These are phyloP conservation scores for Dothiorella sarmentorum DNA, from an alignment of 2,329 filamentous ascomycete species.

Conservation along the genomic window DNA sequence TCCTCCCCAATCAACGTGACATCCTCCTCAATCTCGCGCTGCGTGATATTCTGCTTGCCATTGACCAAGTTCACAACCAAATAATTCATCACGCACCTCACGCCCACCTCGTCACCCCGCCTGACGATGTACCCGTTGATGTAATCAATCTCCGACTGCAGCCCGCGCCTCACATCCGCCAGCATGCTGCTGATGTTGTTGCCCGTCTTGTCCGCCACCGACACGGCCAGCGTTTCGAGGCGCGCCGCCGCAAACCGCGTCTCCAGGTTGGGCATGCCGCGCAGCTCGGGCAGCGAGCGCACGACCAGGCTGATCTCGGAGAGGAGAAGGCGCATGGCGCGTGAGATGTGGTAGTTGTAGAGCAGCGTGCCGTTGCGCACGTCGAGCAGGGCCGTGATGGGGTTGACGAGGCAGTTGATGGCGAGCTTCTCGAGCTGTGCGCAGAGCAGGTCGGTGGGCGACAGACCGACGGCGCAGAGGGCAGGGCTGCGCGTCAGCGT, in stretches of 20 bases:
- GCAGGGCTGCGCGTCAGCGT: conserved; percentile 61
- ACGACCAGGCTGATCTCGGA: conserved; percentile 73
- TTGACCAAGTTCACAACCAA: conserved; percentile 70
- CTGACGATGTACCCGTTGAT: conserved; percentile 84
- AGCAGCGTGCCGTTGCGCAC: conserved; percentile 69
- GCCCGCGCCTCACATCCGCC: conserved; percentile 59
- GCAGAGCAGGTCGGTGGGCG: conserved; percentile 61
- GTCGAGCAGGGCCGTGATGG: conserved; percentile 76
- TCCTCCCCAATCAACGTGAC: conserved; percentile 30
- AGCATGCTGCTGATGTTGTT: conserved; percentile 65
- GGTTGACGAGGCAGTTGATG: conserved; percentile 73
- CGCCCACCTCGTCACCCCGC: conserved; percentile 67
- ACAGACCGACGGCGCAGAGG: conserved; percentile 59
- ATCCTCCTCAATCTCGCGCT: conserved; percentile 38
- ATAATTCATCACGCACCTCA: conserved; percentile 70
- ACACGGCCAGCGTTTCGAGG: conserved; percentile 58
- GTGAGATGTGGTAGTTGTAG: conserved; percentile 62
- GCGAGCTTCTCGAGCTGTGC: conserved; percentile 77
- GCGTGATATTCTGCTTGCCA: conserved; percentile 57
- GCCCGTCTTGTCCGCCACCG: conserved; percentile 53
- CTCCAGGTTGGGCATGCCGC: conserved; percentile 56
- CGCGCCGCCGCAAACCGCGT: conserved; percentile 60
- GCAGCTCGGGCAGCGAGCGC: conserved; percentile 68
- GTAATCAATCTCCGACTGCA: conserved; percentile 72
- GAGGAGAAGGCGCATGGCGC: conserved; percentile 67